phyloP scores from a whole-genome alignment of 2,329 filamentous ascomycete species.

The Xylariaceae sp. region DNA sequence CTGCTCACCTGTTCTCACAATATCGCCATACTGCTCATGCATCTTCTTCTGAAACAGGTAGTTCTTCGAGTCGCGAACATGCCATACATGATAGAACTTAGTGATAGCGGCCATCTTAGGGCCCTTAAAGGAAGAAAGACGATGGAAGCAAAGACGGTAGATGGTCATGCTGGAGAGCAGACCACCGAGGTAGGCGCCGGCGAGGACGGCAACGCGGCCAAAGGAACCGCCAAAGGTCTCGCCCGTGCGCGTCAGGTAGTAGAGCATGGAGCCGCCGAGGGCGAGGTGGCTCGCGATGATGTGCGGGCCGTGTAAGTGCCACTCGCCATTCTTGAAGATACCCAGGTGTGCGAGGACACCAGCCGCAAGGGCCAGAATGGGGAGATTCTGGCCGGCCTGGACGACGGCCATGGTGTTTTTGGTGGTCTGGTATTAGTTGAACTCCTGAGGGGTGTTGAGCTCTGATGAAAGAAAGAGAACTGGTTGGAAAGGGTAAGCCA shows the following conservation, averaged over 20 bases:
- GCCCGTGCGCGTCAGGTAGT: slow-evolving; percentile 3
- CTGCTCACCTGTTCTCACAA: slow-evolving; percentile 19
- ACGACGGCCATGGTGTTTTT: slow-evolving; percentile 4
- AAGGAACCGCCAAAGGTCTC: background rate
- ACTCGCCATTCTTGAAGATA: slow-evolving; percentile 21
- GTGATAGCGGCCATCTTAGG: slow-evolving; percentile 31
- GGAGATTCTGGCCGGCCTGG: slow-evolving; percentile 6
- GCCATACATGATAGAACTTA: slow-evolving; percentile 23
- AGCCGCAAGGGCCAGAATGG: slow-evolving; percentile 13
- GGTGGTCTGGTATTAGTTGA: no score
- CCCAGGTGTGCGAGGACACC: slow-evolving; percentile 18
- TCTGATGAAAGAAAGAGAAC: no score
- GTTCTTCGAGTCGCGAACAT: slow-evolving; percentile 20
- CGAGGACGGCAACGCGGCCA: slow-evolving; percentile 3
- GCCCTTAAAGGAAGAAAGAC: slow-evolving; percentile 31
- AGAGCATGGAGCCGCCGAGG: slow-evolving; percentile 7
- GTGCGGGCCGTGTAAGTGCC: slow-evolving; percentile 21
- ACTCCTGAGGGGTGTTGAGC: no score
- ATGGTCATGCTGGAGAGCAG: slow-evolving; percentile 24
- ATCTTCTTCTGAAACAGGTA: slow-evolving; percentile 13
- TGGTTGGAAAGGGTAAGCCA: no score
- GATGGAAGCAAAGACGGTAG: slow-evolving; percentile 34
- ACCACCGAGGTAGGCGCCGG: slow-evolving; percentile 14
- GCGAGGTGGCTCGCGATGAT: slow-evolving; percentile 15
- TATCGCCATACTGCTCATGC: slow-evolving; percentile 17